Evolutionary conservation across 164 flowering plant genomes (phyloP), one percentile per base, ranked within the genome.

Genomic region (Houttuynia cordata): DNA sequence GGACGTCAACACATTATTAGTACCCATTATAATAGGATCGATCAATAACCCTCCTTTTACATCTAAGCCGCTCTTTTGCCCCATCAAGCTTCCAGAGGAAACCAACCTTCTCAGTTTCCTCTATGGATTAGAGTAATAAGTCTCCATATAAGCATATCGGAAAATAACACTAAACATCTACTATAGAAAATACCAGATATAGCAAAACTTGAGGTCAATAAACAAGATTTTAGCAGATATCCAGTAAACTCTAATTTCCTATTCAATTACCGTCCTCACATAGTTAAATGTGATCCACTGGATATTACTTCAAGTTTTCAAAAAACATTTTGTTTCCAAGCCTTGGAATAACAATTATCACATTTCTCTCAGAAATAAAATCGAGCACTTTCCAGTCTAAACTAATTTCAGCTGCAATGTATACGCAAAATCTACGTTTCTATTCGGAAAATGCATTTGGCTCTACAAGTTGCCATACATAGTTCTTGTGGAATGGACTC

Each of bases 31-130:
- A 61, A 83, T 73, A 40, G 97, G 99, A 69, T 90, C 84, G 49
- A 93, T 75, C 76, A 93, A 66, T 59, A 71, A n/a, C n/a, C n/a
- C n/a, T 86, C 45, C 53, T 84, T 97, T 90, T 83, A 9, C 8
- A 41, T 41, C 8, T 90, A 93, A 75, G 97, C 85, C 54, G 88
- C 95, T 59, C 90, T 70, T 84, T 79, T 40, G 97, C 99, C 63
- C 95, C 99, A 67, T 67, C 68, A 64, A 93, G 66, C 62, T 81
- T 82, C 87, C 76, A 62, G 8, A 94, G 81, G 71, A 78, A 94
- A 15, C 87, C 85, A 56, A 94, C 88, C 62, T 88, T 88, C 20
- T 68, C 80, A 25, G 14, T 52, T 74, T 86, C 77, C 41, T 68
- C 97, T 91, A 47, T 34, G 3, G 10, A 54, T 14, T 23, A 14